Base-by-base conservation (phyloP, 2,329 filamentous ascomycete species). In the Epichloe amarillans region DNA sequence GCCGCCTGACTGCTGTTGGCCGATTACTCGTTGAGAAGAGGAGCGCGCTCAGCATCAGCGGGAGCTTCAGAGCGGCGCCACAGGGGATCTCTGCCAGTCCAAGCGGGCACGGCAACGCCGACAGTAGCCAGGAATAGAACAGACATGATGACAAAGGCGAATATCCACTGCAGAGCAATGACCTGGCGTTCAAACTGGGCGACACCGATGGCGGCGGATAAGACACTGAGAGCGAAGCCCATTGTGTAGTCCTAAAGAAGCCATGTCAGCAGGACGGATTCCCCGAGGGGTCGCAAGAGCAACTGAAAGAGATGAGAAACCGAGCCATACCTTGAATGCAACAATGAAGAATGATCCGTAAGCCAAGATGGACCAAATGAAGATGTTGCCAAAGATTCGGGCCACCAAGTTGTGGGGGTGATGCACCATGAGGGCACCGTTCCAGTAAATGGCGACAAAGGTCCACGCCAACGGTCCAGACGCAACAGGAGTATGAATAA, bases 151-250 rank as follows among this genome's bases (percentile, higher is more conserved):
- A 81, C 73, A 62, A 94, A 93, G 36, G 88, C 86, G 64, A 95
- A 95, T 67, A 94, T 91, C 88, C 88, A 95, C 70, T 95, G 89
- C 56, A 95, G 73, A 6, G 87, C 86, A 57, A 94, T 74, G 53
- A 83, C 67, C 64, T 88, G 81, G 60, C 77, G 75, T 47, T 82
- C 71, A 69, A 94, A 82, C 66, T 95, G 89, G 14, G 80, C 77
- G 15, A 93, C 80, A 12, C 86, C 88, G 41, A 94, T 80, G 17
- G 88, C 80, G 5, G 88, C 82, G 1, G 80, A 71, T 45, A 94
- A 71, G 43, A 89, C 75, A 58, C 82, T 85, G 59, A 95, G 74
- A 50, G 80, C 82, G 64, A 93, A 88, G 2, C 89, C 88, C 63
- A 94, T 84, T 23, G 85, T 84, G 65, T 83, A 83, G 59, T 84